Evolutionary conservation across 192 early-diverging fungal species (phyloP).

Genomic region (Gonapodya prolifera): DNA sequence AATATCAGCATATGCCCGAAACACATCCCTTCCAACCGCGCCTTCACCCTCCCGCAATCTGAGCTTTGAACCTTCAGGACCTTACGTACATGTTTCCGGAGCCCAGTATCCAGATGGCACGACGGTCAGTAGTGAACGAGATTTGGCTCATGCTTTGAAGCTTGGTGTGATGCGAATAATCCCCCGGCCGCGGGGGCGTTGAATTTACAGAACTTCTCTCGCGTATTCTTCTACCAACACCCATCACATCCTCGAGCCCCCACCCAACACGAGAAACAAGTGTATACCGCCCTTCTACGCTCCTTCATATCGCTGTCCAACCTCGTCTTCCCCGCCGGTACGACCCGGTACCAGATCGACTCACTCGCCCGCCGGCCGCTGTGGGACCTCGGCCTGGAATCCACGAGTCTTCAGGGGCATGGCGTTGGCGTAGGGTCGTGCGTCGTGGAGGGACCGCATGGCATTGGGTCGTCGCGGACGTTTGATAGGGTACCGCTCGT

Average conservation of each 20-base stretch:
- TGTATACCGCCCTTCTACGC: slow-evolving; percentile 3
- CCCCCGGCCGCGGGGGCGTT: too few relatives aligned
- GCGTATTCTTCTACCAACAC: not conserved
- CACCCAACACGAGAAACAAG: not conserved
- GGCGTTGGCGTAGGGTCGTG: not conserved
- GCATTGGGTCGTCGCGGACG: not conserved
- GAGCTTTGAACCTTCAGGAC: not conserved
- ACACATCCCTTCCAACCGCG: not conserved
- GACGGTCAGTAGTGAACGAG: not conserved
- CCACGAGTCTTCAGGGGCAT: not conserved
- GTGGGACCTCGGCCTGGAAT: slow-evolving; percentile 7
- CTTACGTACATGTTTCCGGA: not conserved
- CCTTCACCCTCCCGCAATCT: not conserved
- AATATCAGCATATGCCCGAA: not conserved
- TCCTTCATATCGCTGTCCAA: not conserved
- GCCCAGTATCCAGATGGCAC: not conserved
- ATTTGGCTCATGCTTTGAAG: too few relatives aligned
- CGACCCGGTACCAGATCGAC: slow-evolving; percentile 6
- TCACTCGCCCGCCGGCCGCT: not conserved
- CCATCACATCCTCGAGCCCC: not conserved
- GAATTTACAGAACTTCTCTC: not conserved
- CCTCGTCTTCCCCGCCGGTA: slow-evolving; percentile 1
- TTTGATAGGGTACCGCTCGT: not conserved
- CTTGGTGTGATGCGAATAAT: too few relatives aligned
- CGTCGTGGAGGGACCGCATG: slow-evolving; percentile 6